phyloP scores from a whole-genome alignment of 805 yeast species.

The Phaffomyces opuntiae region DNA sequence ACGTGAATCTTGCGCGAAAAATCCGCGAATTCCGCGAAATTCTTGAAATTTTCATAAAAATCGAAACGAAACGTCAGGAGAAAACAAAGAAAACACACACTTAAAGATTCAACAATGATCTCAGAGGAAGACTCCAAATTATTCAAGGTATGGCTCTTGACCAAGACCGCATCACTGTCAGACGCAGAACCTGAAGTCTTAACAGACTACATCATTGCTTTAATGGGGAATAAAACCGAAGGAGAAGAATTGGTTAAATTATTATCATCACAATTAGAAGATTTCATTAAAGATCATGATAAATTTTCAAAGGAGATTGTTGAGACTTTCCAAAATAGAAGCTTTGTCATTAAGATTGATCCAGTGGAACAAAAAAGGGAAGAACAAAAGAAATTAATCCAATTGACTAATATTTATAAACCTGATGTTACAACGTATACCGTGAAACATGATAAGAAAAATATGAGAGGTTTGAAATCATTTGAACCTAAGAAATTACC shows the following conservation, averaged over 20 bases:
- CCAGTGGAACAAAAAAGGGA: conserved; percentile 4
- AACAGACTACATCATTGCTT: conserved; percentile 37
- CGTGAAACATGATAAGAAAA: conserved; percentile 3
- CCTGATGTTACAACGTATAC: conserved; percentile 11
- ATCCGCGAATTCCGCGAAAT: too few relatives aligned
- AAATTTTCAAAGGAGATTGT: conserved; percentile 23
- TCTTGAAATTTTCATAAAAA: too few relatives aligned
- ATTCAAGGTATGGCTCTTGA: conserved; percentile 25
- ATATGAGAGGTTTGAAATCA: neutral
- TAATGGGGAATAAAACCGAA: conserved; percentile 31
- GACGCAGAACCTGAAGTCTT: conserved; percentile 38
- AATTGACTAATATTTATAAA: conserved; percentile 7
- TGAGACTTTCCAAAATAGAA: conserved; percentile 13
- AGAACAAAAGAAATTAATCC: conserved; percentile 6
- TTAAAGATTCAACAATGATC: conserved; percentile 8
- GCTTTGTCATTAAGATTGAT: conserved; percentile 3
- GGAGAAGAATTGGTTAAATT: conserved; percentile 26
- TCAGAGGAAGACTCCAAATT: conserved; percentile 7
- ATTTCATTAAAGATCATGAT: conserved; percentile 29
- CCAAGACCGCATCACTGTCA: conserved; percentile 15
- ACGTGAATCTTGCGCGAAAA: too few relatives aligned
- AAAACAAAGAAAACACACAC: too few relatives aligned
- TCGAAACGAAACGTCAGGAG: too few relatives aligned
- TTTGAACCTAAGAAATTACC: neutral
- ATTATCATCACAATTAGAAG: conserved; percentile 30